Evolutionary conservation across 306 rosid genomes (phyloP).

Genomic region (Casuarina cunninghamiana): DNA sequence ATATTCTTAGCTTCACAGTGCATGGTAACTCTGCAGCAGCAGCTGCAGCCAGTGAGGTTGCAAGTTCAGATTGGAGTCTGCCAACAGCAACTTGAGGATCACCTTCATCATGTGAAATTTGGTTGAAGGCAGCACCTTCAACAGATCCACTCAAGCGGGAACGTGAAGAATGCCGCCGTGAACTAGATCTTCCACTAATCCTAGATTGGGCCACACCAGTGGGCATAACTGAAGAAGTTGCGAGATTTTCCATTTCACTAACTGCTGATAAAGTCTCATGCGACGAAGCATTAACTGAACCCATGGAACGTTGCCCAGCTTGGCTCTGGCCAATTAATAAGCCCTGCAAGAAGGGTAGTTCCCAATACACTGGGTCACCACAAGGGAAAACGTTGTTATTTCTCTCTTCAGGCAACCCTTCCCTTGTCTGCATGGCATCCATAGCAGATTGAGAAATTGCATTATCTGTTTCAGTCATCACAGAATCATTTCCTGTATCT

Average conservation of each 20-base stretch:
- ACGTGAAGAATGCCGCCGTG: constrained; percentile 56
- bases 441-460: constrained; percentile 40
- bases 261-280: constrained; percentile 39
- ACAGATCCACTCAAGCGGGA: constrained; percentile 51
- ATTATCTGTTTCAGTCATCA: constrained; percentile 42
- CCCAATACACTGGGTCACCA: constrained; percentile 72
- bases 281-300: constrained; percentile 37
- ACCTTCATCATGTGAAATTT: constrained; percentile 45
- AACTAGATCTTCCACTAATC: constrained; percentile 60
- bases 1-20: constrained; percentile 90
- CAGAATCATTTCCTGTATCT: constrained; percentile 41
- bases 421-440: constrained; percentile 40
- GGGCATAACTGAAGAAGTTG: constrained; percentile 52
- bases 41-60: constrained; percentile 78
- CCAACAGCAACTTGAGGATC: constrained; percentile 67
- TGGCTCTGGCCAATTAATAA: constrained; percentile 94
- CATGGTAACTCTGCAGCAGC: constrained; percentile 96
- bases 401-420: constrained; percentile 47
- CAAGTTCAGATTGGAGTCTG: constrained; percentile 82
- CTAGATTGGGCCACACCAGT: constrained; percentile 58
- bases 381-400: constrained; percentile 50
- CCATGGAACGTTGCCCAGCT: constrained; percentile 54
- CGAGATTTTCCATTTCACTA: constrained; percentile 43
- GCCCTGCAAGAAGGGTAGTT: constrained; percentile 89
- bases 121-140: constrained; percentile 48